phyloP scores from a whole-genome alignment of 306 rosid genomes.

The Trifolium pratense region DNA sequence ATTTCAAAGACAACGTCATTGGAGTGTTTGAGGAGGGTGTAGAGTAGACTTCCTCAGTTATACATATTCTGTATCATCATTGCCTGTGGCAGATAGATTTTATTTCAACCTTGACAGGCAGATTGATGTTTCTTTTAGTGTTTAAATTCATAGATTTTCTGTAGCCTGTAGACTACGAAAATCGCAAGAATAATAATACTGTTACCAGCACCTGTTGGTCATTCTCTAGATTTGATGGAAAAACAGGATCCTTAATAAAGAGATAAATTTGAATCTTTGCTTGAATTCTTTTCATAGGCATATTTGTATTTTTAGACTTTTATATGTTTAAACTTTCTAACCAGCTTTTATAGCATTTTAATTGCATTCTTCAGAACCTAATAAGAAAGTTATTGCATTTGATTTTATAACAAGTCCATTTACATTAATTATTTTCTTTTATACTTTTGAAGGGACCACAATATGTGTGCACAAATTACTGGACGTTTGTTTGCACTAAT shows the following conservation, averaged over 20 bases:
- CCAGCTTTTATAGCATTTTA: constrained; percentile 11
- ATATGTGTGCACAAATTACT: constrained; percentile 96
- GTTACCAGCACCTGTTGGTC: neutral
- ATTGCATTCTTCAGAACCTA: neutral
- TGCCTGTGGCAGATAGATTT: neutral
- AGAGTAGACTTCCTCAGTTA: neutral
- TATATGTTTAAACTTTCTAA: neutral
- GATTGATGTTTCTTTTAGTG: neutral
- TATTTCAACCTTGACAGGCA: neutral
- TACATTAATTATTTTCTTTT: constrained; percentile 31
- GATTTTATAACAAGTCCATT: constrained; percentile 20
- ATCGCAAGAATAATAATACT: constrained; percentile 1
- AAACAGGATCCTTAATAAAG: constrained; percentile 24
- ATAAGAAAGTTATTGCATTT: constrained; percentile 22
- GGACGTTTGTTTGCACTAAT: constrained; percentile 95
- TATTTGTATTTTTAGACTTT: constrained; percentile 32
- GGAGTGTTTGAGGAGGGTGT: neutral
- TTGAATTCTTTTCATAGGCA: neutral
- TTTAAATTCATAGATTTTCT: neutral
- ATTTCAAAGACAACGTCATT: neutral
- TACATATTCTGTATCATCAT: neutral
- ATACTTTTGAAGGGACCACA: constrained; percentile 85
- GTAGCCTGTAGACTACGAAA: neutral
- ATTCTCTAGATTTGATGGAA: constrained; percentile 31
- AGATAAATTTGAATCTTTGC: constrained; percentile 28